A percentile compares a stretch with the other conserved stretches of the same genome.
phyloP scores from a whole-genome alignment of 2,329 filamentous ascomycete species.

The Xylariaceae sp. region DNA sequence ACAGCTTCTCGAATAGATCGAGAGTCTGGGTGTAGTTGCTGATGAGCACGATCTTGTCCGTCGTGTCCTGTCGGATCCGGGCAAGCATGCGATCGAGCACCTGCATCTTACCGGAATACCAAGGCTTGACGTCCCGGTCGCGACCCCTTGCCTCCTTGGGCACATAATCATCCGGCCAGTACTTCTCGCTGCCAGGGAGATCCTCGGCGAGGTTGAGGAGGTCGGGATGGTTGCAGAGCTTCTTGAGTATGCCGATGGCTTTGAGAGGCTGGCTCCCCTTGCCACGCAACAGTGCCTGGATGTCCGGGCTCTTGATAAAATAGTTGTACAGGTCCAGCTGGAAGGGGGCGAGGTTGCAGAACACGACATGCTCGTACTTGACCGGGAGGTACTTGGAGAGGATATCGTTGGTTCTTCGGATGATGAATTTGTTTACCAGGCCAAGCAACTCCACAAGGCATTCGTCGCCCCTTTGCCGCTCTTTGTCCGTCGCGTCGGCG shows the following conservation, averaged over 20 bases:
- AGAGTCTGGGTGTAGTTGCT: constrained; percentile 97
- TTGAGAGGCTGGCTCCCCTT: constrained; percentile 96
- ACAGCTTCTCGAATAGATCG: constrained; percentile 88
- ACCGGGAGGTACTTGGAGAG: constrained; percentile 94
- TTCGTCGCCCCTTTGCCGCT: constrained; percentile 77
- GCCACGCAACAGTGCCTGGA: constrained; percentile 82
- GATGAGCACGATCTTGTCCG: constrained; percentile 98
- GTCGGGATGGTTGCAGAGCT: constrained; percentile 97
- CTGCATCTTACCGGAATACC: constrained; percentile 98
- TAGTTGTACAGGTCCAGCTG: constrained; percentile 93
- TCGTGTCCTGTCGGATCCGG: constrained; percentile 89
- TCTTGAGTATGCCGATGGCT: constrained; percentile 94
- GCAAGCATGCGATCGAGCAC: constrained; percentile 98
- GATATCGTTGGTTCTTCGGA: constrained; percentile 94
- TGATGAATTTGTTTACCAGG: constrained; percentile 97
- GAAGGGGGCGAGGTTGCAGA: constrained; percentile 90
- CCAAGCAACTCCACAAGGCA: constrained; percentile 73
- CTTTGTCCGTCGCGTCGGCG: constrained; percentile 77
- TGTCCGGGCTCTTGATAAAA: constrained; percentile 93
- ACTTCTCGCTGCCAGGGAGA: constrained; percentile 76
- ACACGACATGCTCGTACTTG: constrained; percentile 99
- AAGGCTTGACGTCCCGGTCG: constrained; percentile 86
- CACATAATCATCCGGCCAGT: constrained; percentile 80
- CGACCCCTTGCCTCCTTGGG: constrained; percentile 82
- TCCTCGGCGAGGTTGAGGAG: constrained; percentile 78